phyloP scores from a whole-genome alignment of 306 rosid species.

The Vachellia collinsii region DNA sequence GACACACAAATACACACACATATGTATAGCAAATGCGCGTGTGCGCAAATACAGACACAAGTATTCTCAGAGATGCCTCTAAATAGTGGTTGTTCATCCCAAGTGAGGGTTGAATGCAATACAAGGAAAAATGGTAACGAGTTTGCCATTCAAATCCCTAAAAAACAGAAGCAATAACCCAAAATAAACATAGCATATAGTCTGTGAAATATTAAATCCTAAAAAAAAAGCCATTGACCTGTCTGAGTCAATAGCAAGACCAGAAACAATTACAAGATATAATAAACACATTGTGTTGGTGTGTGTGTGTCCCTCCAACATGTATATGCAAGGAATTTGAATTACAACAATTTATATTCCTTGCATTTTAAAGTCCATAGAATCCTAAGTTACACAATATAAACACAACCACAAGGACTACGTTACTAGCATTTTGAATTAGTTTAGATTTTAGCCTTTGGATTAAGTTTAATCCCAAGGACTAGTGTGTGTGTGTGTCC shows the following conservation, averaged over 20 bases:
- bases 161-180: neutral
- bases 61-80: neutral
- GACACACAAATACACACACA: neutral
- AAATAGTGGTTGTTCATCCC: neutral
- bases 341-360: neutral
- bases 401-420: slow-evolving; percentile 6
- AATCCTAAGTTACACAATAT: neutral
- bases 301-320: too few species aligned
- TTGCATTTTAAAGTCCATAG: neutral
- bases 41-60: neutral
- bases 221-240: neutral
- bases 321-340: too few species aligned
- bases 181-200: neutral
- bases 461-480: slow-evolving; percentile 1
- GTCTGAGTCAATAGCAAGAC: neutral
- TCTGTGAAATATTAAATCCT: neutral
- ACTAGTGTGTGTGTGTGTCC: too few species aligned
- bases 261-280: neutral
- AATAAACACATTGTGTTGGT: neutral
- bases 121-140: neutral
- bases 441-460: slow-evolving; percentile 18
- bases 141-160: neutral
- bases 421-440: slow-evolving; percentile 7
- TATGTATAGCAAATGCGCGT: neutral
- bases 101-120: neutral